phyloP scores from a whole-genome alignment of 805 yeast genomes.

The Candida ascalaphidarum region DNA sequence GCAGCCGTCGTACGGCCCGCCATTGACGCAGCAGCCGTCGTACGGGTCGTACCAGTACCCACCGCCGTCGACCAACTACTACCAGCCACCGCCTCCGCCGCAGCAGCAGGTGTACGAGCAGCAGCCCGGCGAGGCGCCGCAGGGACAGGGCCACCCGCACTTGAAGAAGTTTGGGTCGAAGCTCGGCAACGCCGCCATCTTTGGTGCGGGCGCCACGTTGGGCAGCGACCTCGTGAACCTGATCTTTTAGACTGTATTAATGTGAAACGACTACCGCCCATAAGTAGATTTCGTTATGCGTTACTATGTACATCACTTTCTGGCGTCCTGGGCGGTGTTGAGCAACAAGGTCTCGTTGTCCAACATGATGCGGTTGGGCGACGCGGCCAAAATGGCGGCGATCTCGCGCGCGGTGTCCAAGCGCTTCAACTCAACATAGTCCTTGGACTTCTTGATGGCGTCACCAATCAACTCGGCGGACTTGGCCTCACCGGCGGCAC shows the following conservation, averaged over 20 bases:
- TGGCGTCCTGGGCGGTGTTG: conserved; percentile 77
- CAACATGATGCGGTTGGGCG: conserved; percentile 87
- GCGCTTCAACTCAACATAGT: conserved; percentile 93
- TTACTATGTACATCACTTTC: conserved; percentile 30
- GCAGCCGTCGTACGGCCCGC: conserved; percentile 4
- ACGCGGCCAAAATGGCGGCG: conserved; percentile 72
- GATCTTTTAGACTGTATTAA: conserved; percentile 38
- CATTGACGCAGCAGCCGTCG: conserved; percentile 17
- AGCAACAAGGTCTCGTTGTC: conserved; percentile 89
- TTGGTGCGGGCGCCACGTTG: conserved; percentile 94
- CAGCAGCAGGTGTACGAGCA: conserved; percentile 6
- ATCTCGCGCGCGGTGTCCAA: conserved; percentile 96
- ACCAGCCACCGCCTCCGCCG: conserved; percentile 24
- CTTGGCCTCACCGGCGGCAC: conserved; percentile 97
- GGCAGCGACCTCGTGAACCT: conserved; percentile 78
- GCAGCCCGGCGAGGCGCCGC: conserved; percentile 19
- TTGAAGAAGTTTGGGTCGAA: conserved; percentile 67
- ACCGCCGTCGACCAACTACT: conserved; percentile 42
- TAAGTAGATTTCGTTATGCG: neutral
- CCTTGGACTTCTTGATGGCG: conserved; percentile 93
- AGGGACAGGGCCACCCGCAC: conserved; percentile 12
- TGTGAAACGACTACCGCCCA: no score
- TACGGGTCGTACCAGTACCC: conserved; percentile 39
- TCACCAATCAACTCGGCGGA: conserved; percentile 98
- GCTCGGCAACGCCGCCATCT: conserved; percentile 86